These are phyloP conservation scores for Phytophthora fragariaefolia DNA, from an alignment of 352 stramenopile genomes.

Conservation along the genomic window DNA sequence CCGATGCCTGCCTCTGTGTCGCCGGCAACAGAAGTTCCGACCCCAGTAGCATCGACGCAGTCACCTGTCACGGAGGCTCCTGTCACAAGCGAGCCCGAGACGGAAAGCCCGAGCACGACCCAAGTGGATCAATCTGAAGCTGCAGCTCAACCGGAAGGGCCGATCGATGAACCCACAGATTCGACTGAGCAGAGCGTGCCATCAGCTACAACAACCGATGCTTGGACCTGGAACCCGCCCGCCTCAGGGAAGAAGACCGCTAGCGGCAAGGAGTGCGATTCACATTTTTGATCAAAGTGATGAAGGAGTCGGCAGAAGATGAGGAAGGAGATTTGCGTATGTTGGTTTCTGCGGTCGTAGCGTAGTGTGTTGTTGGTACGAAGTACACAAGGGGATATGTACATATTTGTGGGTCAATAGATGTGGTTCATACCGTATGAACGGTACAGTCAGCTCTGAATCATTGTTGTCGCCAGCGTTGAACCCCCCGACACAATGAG, in stretches of 20 bases:
- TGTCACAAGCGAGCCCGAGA: constrained; percentile 1
- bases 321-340: constrained; percentile 30
- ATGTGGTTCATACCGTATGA: too few species aligned
- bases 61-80: neutral
- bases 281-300: constrained; percentile 24
- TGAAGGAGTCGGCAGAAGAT: constrained; percentile 10
- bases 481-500: constrained; percentile 17
- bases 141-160: constrained; percentile 7
- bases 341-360: constrained; percentile 18
- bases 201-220: constrained; percentile 5
- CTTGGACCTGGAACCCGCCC: constrained; percentile 6
- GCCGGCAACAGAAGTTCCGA: constrained; percentile 3
- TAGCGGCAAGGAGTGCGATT: constrained; percentile 25
- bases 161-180: constrained; percentile 15
- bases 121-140: constrained; percentile 4
- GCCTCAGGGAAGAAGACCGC: constrained; percentile 15
- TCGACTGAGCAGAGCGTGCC: constrained; percentile 14
- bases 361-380: too few species aligned
- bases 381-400: too few species aligned
- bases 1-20: constrained; percentile 10
- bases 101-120: constrained; percentile 13
- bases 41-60: neutral
- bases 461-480: constrained; percentile 5
- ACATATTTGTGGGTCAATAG: constrained; percentile 37
- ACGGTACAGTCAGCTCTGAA: neutral